Base-by-base conservation (phyloP, 139 green algal species). In the Asterochloris sp. region DNA sequence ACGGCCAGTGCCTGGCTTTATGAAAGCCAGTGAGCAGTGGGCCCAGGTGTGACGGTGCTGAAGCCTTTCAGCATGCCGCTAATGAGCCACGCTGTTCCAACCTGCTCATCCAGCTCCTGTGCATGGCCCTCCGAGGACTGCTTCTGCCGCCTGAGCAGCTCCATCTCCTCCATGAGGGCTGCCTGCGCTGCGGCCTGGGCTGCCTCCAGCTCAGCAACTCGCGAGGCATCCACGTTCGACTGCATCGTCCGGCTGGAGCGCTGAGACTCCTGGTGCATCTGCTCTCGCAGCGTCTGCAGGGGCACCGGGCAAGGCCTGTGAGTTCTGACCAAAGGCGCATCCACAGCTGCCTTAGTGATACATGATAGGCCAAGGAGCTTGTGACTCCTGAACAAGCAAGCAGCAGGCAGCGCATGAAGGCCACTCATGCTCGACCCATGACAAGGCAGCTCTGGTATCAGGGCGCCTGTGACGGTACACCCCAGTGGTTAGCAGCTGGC, bases 131-230 rank as follows among this genome's bases (percentile, higher is more conserved):
- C 87, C 8, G 78, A 78, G 0, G 76, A 85, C 10, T 80, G 78
- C 14, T 78, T 81, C 79, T 88, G 85, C 64, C 66, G 47, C 17
- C 87, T 76, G 69, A 89, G 69, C 27, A 89, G 79, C 10, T 82
- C 86, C 82, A 89, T 76, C 63, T 89, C 86, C n/a, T 69, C 79
- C 62, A 83, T 68, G 79, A 85, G 80, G 26, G 83, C 83, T 29
- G 81, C 76, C 16, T 85, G 69, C 8, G 74, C 78, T 21, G 74
- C 75, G 23, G 73, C 76, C 62, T 88, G 86, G 13, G 87, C 83
- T 47, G 79, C 84, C 77, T 84, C 67, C 67, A 87, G 69, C 71
- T 86, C 62, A n/a, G 69, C 69, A 66, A 81, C 76, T 68, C 64
- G 63, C 8, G 74, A 76, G 24, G 68, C 76, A 26, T 82, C 82